Conservation (phyloP, 257 asterid species). For the Striga asiatica region DNA sequence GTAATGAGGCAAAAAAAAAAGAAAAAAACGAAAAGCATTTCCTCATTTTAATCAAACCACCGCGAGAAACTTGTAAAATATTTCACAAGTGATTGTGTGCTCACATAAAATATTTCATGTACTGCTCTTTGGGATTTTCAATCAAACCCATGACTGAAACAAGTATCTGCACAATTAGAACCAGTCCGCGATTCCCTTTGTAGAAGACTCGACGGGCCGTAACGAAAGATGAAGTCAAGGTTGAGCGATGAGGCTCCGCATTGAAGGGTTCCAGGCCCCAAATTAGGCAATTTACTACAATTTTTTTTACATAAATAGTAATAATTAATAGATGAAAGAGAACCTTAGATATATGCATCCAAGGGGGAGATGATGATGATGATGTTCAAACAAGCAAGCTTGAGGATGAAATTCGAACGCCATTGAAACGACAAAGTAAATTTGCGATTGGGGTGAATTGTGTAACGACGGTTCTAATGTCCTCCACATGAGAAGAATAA, state of each 20-base stretch:
- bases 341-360: too few species aligned
- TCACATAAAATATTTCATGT: constrained; percentile 82
- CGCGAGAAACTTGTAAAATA: background rate
- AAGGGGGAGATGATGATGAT: too few species aligned
- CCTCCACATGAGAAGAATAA: too few species aligned
- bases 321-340: background rate
- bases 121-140: constrained; percentile 35
- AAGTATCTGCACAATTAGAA: constrained; percentile 71
- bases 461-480: too few species aligned
- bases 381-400: too few species aligned
- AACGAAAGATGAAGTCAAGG: constrained; percentile 50
- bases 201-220: constrained; percentile 71
- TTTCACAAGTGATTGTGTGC: constrained; percentile 17
- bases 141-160: constrained; percentile 49
- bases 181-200: constrained; percentile 81
- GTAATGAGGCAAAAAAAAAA: constrained; percentile 62
- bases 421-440: too few species aligned
- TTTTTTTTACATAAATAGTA: background rate
- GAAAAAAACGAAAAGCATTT: too few species aligned
- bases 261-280: constrained; percentile 59
- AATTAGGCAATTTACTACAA: background rate
- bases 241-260: constrained; percentile 72
- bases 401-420: too few species aligned
- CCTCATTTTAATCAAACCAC: too few species aligned
- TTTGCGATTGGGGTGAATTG: too few species aligned